Conservation (phyloP, 2,329 filamentous ascomycete genomes). For the Diaporthe sp. region DNA sequence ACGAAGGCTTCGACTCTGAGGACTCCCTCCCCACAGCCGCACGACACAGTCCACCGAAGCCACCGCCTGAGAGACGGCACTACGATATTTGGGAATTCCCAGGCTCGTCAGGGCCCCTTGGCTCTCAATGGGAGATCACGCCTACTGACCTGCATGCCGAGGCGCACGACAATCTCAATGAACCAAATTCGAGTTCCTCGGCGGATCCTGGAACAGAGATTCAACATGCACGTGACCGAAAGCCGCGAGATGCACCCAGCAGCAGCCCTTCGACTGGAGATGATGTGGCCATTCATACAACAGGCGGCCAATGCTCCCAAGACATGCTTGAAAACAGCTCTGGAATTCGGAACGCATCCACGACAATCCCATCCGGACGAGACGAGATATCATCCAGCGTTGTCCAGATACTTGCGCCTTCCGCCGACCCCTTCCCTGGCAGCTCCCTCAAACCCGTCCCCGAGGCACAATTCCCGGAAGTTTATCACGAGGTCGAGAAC, state of each 20-base stretch:
- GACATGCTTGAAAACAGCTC: not conserved
- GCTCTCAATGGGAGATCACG: not conserved
- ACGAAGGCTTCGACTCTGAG: conserved; percentile 52
- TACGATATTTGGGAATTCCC: conserved; percentile 46
- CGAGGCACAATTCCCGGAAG: not conserved
- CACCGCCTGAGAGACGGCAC: conserved; percentile 7
- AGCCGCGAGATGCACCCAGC: not conserved
- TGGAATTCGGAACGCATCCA: not conserved
- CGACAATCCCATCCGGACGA: not conserved
- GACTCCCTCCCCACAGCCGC: conserved; percentile 39
- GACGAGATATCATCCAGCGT: conserved; percentile 45
- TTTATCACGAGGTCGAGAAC: not conserved
- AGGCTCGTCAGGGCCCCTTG: conserved; percentile 39
- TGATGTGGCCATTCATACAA: not conserved
- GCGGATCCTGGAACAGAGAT: not conserved
- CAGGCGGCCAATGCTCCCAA: not conserved
- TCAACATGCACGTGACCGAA: not conserved
- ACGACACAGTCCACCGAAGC: conserved; percentile 25
- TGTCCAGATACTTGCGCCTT: conserved; percentile 36
- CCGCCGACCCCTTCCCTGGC: conserved; percentile 30
- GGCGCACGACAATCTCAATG: not conserved
- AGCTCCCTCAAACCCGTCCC: not conserved
- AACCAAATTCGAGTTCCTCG: not conserved
- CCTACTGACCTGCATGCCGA: conserved; percentile 7
- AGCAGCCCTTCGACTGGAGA: not conserved